Conservation (phyloP, 257 asterid species). For the Penstemon eatonii region DNA sequence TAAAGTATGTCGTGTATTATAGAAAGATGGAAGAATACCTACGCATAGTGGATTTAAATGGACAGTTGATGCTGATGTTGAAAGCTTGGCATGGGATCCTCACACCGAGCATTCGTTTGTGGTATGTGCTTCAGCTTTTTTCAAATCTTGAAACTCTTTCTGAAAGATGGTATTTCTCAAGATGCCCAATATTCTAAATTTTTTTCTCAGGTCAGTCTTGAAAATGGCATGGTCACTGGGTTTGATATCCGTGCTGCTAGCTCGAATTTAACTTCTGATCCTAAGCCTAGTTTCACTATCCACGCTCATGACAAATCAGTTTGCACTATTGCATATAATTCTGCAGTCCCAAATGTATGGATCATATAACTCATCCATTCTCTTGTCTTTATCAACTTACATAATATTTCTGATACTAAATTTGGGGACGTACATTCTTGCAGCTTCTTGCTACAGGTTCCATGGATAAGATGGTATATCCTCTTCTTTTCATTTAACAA, state of each 20-base stretch:
- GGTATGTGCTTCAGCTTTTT: conserved; percentile 52
- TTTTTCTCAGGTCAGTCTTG: conserved; percentile 74
- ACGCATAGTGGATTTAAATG: conserved; percentile 63
- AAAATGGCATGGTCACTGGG: conserved; percentile 73
- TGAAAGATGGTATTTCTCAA: background rate
- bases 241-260: conserved; percentile 68
- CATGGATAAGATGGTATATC: conserved; percentile 72
- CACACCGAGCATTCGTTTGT: conserved; percentile 81
- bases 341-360: conserved; percentile 63
- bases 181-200: conserved; percentile 6
- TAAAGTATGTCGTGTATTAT: conserved; percentile 29
- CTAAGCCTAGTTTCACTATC: conserved; percentile 72
- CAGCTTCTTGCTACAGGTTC: conserved; percentile 97
- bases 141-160: background rate
- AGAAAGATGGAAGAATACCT: conserved; percentile 68
- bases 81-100: conserved; percentile 93
- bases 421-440: conserved; percentile 22
- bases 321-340: conserved; percentile 63
- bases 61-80: conserved; percentile 74
- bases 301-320: conserved; percentile 96
- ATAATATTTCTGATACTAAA: conserved; percentile 28
- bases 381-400: background rate
- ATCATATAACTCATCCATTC: background rate
- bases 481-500: conserved; percentile 14
- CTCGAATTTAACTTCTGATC: conserved; percentile 45